These are phyloP conservation scores for Lactarius indigo DNA, from an alignment of 768 basidiomycete genomes.

Conservation along the genomic window DNA sequence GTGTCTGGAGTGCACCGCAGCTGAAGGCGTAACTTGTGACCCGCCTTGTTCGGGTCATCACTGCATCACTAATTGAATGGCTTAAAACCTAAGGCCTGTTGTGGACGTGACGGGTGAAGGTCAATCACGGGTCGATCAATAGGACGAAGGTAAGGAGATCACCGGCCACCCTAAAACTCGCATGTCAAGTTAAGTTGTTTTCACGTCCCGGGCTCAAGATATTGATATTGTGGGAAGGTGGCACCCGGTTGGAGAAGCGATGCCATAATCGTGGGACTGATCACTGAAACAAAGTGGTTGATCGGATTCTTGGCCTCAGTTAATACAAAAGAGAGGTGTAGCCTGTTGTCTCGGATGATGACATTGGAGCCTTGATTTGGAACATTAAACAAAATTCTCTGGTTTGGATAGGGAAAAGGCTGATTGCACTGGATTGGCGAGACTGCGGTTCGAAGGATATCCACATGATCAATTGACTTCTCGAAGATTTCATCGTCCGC, in stretches of 20 bases:
- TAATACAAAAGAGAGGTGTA: neutral
- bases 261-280: too few species aligned
- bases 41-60: neutral
- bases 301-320: neutral
- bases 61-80: too few species aligned
- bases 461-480: too few species aligned
- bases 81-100: neutral
- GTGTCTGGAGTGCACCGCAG: neutral
- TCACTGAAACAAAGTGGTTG: too few species aligned
- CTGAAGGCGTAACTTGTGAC: neutral
- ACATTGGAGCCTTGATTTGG: neutral
- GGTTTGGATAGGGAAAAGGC: neutral
- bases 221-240: too few species aligned
- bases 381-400: neutral
- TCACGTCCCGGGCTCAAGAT: too few species aligned
- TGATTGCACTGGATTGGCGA: neutral
- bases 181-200: too few species aligned
- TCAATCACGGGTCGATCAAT: neutral
- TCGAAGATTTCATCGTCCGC: too few species aligned
- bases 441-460: too few species aligned
- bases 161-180: too few species aligned
- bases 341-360: neutral
- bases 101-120: neutral
- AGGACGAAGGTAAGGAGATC: too few species aligned
- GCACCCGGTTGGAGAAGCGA: too few species aligned